These are phyloP conservation scores for Piper betle DNA, from an alignment of 164 flowering plant species.

Conservation along the genomic window DNA sequence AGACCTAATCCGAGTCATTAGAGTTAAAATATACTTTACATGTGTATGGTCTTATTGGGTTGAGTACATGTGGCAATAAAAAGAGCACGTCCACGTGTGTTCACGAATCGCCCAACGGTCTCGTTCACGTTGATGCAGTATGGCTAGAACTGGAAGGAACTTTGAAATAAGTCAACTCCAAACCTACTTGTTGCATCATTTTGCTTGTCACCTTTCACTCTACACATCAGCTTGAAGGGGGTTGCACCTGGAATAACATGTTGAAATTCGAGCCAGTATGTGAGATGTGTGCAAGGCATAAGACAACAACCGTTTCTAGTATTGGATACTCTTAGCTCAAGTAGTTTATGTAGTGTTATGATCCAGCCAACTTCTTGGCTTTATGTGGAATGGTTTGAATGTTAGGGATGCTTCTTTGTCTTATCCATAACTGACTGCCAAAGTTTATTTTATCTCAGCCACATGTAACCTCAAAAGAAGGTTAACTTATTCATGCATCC, in stretches of 20 bases:
- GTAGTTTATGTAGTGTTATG: not conserved
- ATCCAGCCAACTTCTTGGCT: not conserved
- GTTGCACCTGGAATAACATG: not conserved
- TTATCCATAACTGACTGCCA: not conserved
- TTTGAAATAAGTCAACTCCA: too few species aligned
- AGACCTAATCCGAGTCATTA: too few species aligned
- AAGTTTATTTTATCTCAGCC: not conserved
- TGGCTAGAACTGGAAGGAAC: too few species aligned
- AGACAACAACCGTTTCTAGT: not conserved
- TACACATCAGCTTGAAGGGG: not conserved
- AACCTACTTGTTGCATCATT: too few species aligned
- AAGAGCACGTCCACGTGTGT: too few species aligned
- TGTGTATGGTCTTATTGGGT: too few species aligned
- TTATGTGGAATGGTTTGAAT: not conserved
- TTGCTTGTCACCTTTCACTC: not conserved
- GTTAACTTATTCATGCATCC: too few species aligned
- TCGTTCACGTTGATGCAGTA: too few species aligned
- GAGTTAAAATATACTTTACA: too few species aligned
- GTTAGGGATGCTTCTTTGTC: not conserved
- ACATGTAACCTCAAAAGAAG: not conserved
- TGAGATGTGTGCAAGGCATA: not conserved
- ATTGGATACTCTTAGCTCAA: too few species aligned
- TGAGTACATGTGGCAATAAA: too few species aligned
- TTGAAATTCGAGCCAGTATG: not conserved
- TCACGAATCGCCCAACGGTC: too few species aligned